phyloP scores from a whole-genome alignment of 345 rosid species.

The Gossypioides kirkii region DNA sequence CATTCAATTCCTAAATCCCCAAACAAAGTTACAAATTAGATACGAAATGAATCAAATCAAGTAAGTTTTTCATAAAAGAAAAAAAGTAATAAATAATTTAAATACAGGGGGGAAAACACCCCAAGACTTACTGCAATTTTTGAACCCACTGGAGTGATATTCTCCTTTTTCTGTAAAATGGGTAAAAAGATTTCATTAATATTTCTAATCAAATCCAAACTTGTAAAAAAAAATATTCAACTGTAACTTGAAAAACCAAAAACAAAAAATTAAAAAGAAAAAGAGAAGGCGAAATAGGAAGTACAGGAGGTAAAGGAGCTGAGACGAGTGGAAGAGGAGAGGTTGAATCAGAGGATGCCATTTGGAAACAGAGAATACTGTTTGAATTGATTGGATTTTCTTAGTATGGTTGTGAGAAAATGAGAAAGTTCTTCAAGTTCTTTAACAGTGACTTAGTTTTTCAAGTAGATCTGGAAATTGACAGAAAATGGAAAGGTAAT shows the following conservation, averaged over 20 bases:
- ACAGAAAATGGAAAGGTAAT: neutral
- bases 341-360: conserved; percentile 59
- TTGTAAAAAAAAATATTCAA: neutral
- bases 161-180: conserved; percentile 66
- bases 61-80: neutral
- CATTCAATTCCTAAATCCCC: conserved; percentile 57
- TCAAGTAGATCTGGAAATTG: conserved; percentile 1
- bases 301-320: conserved; percentile 43
- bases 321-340: conserved; percentile 32
- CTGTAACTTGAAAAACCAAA: neutral
- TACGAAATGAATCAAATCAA: neutral
- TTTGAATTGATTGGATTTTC: neutral
- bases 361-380: conserved; percentile 5
- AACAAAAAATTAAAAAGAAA: too few relatives aligned
- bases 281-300: conserved; percentile 4
- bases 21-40: neutral
- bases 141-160: conserved; percentile 47
- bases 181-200: neutral
- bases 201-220: neutral
- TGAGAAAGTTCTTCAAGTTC: neutral
- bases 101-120: neutral
- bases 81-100: too few relatives aligned
- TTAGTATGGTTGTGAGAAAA: neutral
- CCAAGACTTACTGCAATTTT: conserved; percentile 49
- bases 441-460: neutral